Evolutionary conservation across 129 eudicot genomes (phyloP).

Genomic region (Dittrichia graveolens): DNA sequence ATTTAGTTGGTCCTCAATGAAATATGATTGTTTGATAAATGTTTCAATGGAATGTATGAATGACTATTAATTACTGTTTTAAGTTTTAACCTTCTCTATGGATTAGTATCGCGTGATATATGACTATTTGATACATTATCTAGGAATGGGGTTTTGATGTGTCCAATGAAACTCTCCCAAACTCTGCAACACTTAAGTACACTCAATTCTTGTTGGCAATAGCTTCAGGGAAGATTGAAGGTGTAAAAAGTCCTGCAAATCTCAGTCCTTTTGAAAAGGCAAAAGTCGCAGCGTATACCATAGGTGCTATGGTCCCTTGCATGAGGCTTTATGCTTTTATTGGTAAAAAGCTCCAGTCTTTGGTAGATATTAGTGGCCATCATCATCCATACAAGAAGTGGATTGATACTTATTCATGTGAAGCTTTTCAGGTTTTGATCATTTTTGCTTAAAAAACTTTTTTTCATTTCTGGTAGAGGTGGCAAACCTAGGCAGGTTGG

Average conservation of each 20-base stretch:
- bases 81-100: background rate
- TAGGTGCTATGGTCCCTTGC: constrained; percentile 90
- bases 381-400: constrained; percentile 66
- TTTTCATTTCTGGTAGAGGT: background rate
- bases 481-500: background rate
- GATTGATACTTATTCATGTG: constrained; percentile 65
- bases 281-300: constrained; percentile 78
- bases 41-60: background rate
- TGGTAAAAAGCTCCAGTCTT: constrained; percentile 57
- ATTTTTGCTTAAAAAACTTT: background rate
- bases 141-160: constrained; percentile 84
- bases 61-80: background rate
- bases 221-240: constrained; percentile 86
- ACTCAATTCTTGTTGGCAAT: constrained; percentile 80
- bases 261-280: constrained; percentile 82
- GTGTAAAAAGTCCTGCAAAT: constrained; percentile 66
- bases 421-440: constrained; percentile 47
- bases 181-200: constrained; percentile 65
- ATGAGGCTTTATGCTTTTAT: constrained; percentile 87
- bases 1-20: background rate
- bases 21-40: background rate
- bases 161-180: constrained; percentile 53
- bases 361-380: constrained; percentile 36
- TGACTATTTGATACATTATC: constrained; percentile 12
- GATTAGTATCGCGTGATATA: background rate